These are phyloP conservation scores for Diaporthe vaccinii DNA, from an alignment of 2,329 filamentous ascomycete species.

Conservation along the genomic window DNA sequence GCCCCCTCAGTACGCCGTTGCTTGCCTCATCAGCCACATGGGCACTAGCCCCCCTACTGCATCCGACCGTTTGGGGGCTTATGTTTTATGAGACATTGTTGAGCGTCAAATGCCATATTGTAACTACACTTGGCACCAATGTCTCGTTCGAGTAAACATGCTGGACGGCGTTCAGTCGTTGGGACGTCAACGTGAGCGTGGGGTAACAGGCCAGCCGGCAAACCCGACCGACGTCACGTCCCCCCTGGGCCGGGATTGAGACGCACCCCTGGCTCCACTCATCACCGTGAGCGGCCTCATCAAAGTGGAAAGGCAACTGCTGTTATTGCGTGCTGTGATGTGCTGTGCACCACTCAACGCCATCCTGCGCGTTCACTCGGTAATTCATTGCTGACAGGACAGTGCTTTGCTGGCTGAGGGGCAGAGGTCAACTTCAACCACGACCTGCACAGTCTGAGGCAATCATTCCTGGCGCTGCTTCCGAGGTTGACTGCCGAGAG, in stretches of 20 bases:
- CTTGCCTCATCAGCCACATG: not conserved
- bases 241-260: not conserved
- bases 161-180: not conserved
- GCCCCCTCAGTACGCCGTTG: not conserved
- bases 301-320: not conserved
- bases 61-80: not conserved
- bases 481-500: not conserved
- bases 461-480: not conserved
- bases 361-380: not conserved
- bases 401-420: not conserved
- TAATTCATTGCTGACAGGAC: not conserved
- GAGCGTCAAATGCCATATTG: not conserved
- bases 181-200: not conserved
- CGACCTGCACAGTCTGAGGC: not conserved
- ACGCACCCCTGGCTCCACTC: not conserved
- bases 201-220: constrained; percentile 6
- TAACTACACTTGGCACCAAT: too few relatives aligned
- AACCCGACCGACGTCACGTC: constrained; percentile 22
- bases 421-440: not conserved
- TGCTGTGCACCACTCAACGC: not conserved
- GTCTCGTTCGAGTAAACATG: not conserved
- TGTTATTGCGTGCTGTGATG: not conserved
- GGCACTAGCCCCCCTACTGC: not conserved
- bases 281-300: not conserved
- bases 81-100: not conserved